phyloP scores from a whole-genome alignment of 306 rosid species.

The Ceratonia siliqua region DNA sequence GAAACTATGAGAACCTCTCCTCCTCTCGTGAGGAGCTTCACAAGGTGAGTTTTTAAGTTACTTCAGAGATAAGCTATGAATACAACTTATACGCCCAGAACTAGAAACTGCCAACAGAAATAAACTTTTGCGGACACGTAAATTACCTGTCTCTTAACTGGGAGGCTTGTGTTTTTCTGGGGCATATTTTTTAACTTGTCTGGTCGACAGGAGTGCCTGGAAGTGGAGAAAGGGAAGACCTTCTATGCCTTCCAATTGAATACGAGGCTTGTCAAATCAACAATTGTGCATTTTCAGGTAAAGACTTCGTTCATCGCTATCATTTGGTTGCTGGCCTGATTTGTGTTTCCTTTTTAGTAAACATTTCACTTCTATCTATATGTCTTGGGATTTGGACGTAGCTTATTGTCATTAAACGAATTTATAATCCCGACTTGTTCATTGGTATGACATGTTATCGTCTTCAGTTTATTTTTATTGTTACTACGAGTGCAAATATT shows the following conservation, averaged over 20 bases:
- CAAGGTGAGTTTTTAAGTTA: slow-evolving; percentile 41
- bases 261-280: slow-evolving; percentile 85
- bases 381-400: background rate
- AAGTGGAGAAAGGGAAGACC: slow-evolving; percentile 59
- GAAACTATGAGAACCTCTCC: slow-evolving; percentile 68
- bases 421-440: background rate
- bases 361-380: too few relatives aligned
- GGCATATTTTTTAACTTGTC: background rate
- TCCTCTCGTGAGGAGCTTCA: slow-evolving; percentile 52
- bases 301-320: slow-evolving; percentile 18
- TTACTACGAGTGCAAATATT: background rate
- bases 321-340: background rate
- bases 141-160: background rate
- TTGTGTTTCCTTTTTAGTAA: background rate
- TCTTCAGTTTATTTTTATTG: background rate
- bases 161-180: background rate
- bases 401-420: background rate
- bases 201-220: slow-evolving; percentile 65
- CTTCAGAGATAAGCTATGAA: background rate
- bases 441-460: background rate
- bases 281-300: slow-evolving; percentile 95
- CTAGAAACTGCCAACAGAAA: too few relatives aligned
- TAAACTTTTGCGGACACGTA: background rate
- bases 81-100: background rate
- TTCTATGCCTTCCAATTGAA: slow-evolving; percentile 84